A percentile compares a stretch with the other conserved stretches of the same genome.
phyloP scores from a whole-genome alignment of 352 stramenopile genomes.

The Phytophthora melonis region DNA sequence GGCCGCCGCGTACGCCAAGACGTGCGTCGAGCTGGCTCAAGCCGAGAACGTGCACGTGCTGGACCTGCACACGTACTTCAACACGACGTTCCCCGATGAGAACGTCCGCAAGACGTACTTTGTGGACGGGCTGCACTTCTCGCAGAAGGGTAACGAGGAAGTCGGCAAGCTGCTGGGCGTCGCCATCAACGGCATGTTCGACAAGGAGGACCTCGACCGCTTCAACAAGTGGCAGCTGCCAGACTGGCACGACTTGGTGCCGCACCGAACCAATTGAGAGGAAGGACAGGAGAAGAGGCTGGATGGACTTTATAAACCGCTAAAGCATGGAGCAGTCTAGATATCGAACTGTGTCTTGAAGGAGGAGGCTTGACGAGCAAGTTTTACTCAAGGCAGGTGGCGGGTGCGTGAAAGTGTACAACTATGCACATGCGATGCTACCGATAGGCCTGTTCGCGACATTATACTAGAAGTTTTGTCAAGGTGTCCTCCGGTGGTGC shows the following conservation, averaged over 20 bases:
- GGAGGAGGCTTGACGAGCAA: too few species aligned
- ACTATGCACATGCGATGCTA: too few species aligned
- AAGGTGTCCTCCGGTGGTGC: too few species aligned
- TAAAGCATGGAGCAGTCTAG: background rate
- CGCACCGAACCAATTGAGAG: conserved; percentile 19
- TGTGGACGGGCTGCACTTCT: conserved; percentile 69
- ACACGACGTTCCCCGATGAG: conserved; percentile 47
- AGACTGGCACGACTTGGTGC: conserved; percentile 48
- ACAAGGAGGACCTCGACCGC: conserved; percentile 31
- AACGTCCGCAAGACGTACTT: conserved; percentile 40
- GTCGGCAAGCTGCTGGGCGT: conserved; percentile 34
- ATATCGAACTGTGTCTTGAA: too few species aligned
- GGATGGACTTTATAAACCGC: background rate
- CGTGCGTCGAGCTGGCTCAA: conserved; percentile 48
- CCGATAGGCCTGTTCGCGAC: too few species aligned
- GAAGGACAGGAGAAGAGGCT: background rate
- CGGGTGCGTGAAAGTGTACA: too few species aligned
- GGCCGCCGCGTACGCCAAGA: conserved; percentile 54
- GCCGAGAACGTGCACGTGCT: conserved; percentile 53
- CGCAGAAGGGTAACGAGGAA: conserved; percentile 55
- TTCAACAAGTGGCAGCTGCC: conserved; percentile 53
- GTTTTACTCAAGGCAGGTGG: too few species aligned
- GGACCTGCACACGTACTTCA: conserved; percentile 62
- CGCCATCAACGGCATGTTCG: conserved; percentile 43
- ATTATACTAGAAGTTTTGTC: too few species aligned